phyloP scores from a whole-genome alignment of 306 rosid species.

The Casuarina cunninghamiana region DNA sequence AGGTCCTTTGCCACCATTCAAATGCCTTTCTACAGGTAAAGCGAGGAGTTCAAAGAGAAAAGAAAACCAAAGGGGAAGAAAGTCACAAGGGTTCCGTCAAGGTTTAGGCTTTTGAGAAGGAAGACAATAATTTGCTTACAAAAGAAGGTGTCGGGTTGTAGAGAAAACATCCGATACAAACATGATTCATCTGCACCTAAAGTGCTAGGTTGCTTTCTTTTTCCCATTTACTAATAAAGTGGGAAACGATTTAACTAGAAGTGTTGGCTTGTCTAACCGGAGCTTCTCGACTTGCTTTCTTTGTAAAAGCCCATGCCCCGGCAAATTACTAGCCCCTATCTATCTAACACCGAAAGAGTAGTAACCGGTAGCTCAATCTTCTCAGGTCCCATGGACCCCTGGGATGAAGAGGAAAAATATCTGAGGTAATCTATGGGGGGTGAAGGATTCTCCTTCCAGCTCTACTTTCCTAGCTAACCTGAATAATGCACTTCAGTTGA shows the following conservation, averaged over 20 bases:
- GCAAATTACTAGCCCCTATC: too few relatives aligned
- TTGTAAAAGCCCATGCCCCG: not conserved
- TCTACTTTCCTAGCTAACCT: not conserved
- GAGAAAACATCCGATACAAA: not conserved
- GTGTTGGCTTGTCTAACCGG: not conserved
- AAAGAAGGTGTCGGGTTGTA: conserved; percentile 16
- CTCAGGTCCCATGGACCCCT: not conserved
- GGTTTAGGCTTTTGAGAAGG: conserved; percentile 63
- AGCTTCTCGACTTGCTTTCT: not conserved
- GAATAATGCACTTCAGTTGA: not conserved
- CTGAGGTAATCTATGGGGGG: not conserved
- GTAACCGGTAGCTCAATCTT: too few relatives aligned
- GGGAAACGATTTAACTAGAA: not conserved
- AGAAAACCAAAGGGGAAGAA: conserved; percentile 29
- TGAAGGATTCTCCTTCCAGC: not conserved
- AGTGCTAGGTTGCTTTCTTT: not conserved
- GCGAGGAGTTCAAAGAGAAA: conserved; percentile 42
- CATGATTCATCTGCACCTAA: not conserved
- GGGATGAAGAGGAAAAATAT: not conserved
- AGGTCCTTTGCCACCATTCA: conserved; percentile 31
- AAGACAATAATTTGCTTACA: conserved; percentile 42
- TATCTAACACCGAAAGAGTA: too few relatives aligned
- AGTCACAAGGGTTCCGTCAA: conserved; percentile 37
- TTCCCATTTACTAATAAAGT: conserved; percentile 48
- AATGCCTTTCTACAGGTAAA: conserved; percentile 41